Percentiles rank a stretch among this genome's conserved stretches.
These are phyloP conservation scores for Vitis cinerea DNA, from an alignment of 164 flowering plant genomes.

Conservation along the genomic window DNA sequence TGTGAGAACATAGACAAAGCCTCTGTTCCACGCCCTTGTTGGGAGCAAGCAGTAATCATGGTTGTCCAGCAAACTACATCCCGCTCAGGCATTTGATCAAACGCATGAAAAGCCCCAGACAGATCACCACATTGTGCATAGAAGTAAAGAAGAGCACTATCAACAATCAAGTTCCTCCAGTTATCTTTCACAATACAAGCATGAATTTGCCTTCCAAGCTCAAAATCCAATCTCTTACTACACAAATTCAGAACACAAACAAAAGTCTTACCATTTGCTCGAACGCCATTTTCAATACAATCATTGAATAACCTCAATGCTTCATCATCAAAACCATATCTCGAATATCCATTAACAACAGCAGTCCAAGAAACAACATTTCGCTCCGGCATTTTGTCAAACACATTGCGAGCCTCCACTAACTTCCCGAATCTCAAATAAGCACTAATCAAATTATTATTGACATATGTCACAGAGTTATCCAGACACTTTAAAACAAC, in stretches of 20 bases:
- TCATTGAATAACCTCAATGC: conserved; percentile 40
- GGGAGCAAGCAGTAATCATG: conserved; percentile 64
- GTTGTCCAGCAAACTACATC: conserved; percentile 86
- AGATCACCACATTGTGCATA: conserved; percentile 69
- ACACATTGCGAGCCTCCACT: conserved; percentile 59
- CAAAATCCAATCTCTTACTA: conserved; percentile 47
- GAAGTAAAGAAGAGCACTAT: conserved; percentile 59
- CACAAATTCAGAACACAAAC: conserved; percentile 74
- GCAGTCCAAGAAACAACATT: conserved; percentile 86
- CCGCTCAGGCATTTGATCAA: conserved; percentile 51
- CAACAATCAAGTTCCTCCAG: conserved; percentile 56
- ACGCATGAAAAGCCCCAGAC: conserved; percentile 39
- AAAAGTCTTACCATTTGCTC: conserved; percentile 47
- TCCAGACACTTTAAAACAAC: conserved; percentile 31
- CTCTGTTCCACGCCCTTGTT: conserved; percentile 47
- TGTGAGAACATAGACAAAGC: conserved; percentile 47
- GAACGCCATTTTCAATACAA: conserved; percentile 35
- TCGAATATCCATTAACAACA: conserved; percentile 63
- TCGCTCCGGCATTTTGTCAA: conserved; percentile 55
- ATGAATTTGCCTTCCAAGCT: conserved; percentile 72
- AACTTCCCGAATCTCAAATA: conserved; percentile 52
- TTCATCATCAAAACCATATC: conserved; percentile 45
- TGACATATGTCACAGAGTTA: conserved; percentile 26
- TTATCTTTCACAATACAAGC: conserved; percentile 57
- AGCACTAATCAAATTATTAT: conserved; percentile 59